Conservation (phyloP, 2,329 filamentous ascomycete species). For the Alternaria gaisen region DNA sequence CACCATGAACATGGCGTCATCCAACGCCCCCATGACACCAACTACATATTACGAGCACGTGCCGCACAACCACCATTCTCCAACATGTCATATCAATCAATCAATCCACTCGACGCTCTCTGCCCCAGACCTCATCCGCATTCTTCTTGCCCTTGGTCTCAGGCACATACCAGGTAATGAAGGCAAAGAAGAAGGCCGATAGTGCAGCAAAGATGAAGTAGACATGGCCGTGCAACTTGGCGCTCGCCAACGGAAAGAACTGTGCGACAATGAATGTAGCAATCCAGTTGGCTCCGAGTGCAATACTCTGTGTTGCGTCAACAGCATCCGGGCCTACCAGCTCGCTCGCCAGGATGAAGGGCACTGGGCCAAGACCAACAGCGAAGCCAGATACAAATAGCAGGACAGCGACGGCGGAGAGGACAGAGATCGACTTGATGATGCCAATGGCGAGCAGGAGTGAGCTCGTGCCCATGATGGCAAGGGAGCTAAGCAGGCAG, state of each 20-base stretch:
- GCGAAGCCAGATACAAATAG: constrained; percentile 91
- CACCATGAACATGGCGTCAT: background rate
- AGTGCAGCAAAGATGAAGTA: constrained; percentile 91
- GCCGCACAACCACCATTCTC: background rate
- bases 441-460: constrained; percentile 84
- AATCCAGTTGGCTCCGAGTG: constrained; percentile 84
- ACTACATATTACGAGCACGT: background rate
- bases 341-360: constrained; percentile 92
- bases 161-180: constrained; percentile 78
- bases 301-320: constrained; percentile 89
- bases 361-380: constrained; percentile 89
- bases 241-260: constrained; percentile 90
- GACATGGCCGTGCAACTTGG: constrained; percentile 79
- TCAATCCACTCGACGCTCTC: constrained; percentile 56
- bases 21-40: background rate
- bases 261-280: constrained; percentile 93
- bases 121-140: constrained; percentile 90
- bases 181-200: constrained; percentile 72
- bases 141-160: constrained; percentile 88
- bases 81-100: background rate
- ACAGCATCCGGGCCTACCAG: constrained; percentile 90
- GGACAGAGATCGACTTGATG: constrained; percentile 71
- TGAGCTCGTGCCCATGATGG: constrained; percentile 83
- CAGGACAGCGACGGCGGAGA: constrained; percentile 83
- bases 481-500: constrained; percentile 82